Conservation (phyloP, 2,329 filamentous ascomycete genomes). For the Phyllosticta citrichinensis region DNA sequence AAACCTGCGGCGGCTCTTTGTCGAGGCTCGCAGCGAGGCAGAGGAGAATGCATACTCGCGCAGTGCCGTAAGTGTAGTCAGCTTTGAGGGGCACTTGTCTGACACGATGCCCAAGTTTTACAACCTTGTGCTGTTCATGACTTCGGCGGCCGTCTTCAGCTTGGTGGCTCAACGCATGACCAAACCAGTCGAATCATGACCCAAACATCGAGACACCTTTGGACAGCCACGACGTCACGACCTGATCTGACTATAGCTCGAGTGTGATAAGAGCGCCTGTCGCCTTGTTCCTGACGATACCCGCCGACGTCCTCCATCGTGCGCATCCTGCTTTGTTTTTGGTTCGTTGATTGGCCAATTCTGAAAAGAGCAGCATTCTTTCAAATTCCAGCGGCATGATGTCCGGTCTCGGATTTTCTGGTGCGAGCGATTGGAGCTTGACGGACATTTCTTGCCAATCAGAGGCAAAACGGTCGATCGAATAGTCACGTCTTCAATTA, state of each 20-base stretch:
- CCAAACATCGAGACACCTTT: not conserved
- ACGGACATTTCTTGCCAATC: not conserved
- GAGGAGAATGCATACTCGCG: slow-evolving; percentile 93
- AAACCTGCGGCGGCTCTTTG: slow-evolving; percentile 91
- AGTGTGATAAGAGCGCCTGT: not conserved
- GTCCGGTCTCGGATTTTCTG: no score
- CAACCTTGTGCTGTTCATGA: slow-evolving; percentile 93
- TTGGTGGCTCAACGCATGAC: slow-evolving; percentile 80
- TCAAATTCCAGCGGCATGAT: no score
- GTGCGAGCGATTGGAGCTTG: no score
- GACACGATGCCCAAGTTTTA: slow-evolving; percentile 60
- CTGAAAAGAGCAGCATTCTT: no score
- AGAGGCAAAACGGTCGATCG: not conserved
- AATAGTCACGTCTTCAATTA: not conserved
- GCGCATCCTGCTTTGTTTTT: no score
- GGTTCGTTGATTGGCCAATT: no score
- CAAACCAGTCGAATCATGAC: not conserved
- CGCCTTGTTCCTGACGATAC: not conserved
- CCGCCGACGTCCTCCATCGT: not conserved
- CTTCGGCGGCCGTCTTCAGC: slow-evolving; percentile 89
- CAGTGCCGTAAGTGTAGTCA: slow-evolving; percentile 59
- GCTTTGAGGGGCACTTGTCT: not conserved
- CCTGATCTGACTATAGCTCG: not conserved
- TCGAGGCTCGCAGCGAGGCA: slow-evolving; percentile 82
- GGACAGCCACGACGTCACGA: not conserved